phyloP scores from a whole-genome alignment of 2,329 filamentous ascomycete genomes.

The Fusarium palustre region DNA sequence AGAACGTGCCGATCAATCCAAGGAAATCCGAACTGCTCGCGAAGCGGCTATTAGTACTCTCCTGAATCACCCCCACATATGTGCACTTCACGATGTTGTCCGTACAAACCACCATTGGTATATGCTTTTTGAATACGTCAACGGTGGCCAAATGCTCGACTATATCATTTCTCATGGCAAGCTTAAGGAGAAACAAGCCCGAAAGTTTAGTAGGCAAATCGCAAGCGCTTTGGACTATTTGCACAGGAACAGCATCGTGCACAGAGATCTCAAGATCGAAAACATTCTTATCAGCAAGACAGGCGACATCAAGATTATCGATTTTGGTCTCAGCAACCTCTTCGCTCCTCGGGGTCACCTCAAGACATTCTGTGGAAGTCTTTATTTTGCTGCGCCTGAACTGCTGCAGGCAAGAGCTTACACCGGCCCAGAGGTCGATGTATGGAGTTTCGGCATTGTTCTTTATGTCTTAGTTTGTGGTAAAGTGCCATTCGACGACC shows the following conservation, averaged over 20 bases:
- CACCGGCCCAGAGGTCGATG: conserved; percentile 94
- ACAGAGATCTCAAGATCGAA: conserved; percentile 97
- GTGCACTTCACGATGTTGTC: conserved; percentile 93
- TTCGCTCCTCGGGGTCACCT: conserved; percentile 87
- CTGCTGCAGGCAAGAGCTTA: conserved; percentile 93
- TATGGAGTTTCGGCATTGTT: conserved; percentile 99
- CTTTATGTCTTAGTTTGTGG: conserved; percentile 97
- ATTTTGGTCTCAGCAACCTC: conserved; percentile 96
- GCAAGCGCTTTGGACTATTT: conserved; percentile 97
- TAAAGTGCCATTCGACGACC: conserved; percentile 98
- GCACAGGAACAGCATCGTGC: conserved; percentile 97
- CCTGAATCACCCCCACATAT: conserved; percentile 94
- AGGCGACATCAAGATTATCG: conserved; percentile 99
- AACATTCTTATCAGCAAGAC: conserved; percentile 99
- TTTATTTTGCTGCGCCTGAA: conserved; percentile 98
- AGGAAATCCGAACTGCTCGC: conserved; percentile 93
- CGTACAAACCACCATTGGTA: conserved; percentile 99
- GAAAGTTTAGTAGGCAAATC: conserved; percentile 97
- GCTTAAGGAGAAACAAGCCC: conserved; percentile 96
- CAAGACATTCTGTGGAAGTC: conserved; percentile 96
- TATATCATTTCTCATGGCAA: conserved; percentile 99
- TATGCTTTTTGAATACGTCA: conserved; percentile 99
- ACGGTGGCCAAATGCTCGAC: conserved; percentile 98
- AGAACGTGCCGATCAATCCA: conserved; percentile 93
- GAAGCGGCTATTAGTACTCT: conserved; percentile 97